Evolutionary conservation across 2,329 filamentous ascomycete species (phyloP).

Genomic region (Amesomyces nigricolor): DNA sequence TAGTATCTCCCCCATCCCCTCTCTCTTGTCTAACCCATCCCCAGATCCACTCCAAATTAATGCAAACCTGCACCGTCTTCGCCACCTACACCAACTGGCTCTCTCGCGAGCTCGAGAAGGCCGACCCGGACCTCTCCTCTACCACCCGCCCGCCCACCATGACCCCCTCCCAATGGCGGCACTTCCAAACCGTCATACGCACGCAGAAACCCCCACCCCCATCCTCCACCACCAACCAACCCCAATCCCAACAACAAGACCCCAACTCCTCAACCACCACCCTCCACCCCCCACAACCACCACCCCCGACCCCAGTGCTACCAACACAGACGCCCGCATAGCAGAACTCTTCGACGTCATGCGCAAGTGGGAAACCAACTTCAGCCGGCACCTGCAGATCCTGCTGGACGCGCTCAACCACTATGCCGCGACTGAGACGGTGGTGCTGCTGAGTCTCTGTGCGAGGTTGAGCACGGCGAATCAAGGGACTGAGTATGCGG

Average conservation of each 20-base stretch:
- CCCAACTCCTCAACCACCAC: constrained; percentile 16
- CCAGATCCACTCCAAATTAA: constrained; percentile 94
- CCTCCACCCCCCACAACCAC: constrained; percentile 25
- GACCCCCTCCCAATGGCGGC: constrained; percentile 55
- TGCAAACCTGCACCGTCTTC: constrained; percentile 93
- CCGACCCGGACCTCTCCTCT: constrained; percentile 70
- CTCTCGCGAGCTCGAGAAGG: constrained; percentile 74
- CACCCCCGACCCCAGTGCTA: constrained; percentile 16
- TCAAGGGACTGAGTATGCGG: constrained; percentile 64
- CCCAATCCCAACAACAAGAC: constrained; percentile 20
- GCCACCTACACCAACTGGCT: constrained; percentile 84
- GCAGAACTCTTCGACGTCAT: constrained; percentile 81
- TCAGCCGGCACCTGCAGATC: constrained; percentile 86
- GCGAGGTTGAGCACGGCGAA: constrained; percentile 76
- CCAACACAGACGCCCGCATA: constrained; percentile 44
- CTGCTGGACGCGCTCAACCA: constrained; percentile 93
- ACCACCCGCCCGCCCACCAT: constrained; percentile 52
- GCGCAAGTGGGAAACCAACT: constrained; percentile 88
- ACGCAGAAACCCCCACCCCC: constrained; percentile 30
- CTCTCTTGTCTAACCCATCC: background rate
- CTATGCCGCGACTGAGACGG: constrained; percentile 94
- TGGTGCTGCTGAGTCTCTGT: constrained; percentile 83
- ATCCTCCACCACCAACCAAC: background rate
- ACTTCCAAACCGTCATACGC: constrained; percentile 46
- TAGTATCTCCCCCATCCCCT: constrained; percentile 11